Evolutionary conservation across 2,329 filamentous ascomycete species (phyloP), one percentile per base, ranked within the genome.

Genomic region (Coniochaeta hoffmannii): DNA sequence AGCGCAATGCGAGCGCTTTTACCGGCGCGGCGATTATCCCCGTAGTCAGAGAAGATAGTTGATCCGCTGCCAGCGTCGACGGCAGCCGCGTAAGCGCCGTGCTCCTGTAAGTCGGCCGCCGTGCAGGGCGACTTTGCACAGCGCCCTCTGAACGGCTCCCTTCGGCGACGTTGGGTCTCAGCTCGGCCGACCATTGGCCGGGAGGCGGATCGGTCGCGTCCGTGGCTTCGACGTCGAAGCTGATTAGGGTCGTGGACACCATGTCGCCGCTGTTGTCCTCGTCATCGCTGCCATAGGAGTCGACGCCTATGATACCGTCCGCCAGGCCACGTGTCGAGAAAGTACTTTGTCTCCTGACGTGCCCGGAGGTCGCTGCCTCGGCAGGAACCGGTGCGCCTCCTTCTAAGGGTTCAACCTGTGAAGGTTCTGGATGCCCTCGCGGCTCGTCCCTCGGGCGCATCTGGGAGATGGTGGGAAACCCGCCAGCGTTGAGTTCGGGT

Each of bases 211-310:
- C 77, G 3, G 71, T 74, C 0, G 78, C 71, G 50, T 83, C 80
- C 3, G 75, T 77, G 0, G 80, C 77, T 59, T 85, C 81, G 28
- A 84, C 80, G 55, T 85, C 81, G 55, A 85, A 83, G 59, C 79
- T 83, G 53, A 85, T 83, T 5, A 84, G 68, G 0, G 80, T 82
- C 1, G 80, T 76, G 55, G 76, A 80, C 24, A 83, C 69, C 50
- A 76, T 73, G 50, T 81, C 80, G 26, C 30, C 30, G 26, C 49
- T 51, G 14, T 62, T 61, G 35, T 77, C 80, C 51, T 82, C 80
- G 54, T 83, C 81, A 50, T 83, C 81, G 12, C 74, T 80, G 11
- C 71, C 76, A 57, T 50, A 78, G 7, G 17, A 80, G 38, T 81
- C 80, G 56, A 79, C 76, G 11, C 55, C 53, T 9, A 41, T 22